Percentiles rank a stretch among this genome's conserved stretches.
These are phyloP conservation scores for Dictyostelium citrinum DNA, from an alignment of 78 protist species.

Conservation along the genomic window DNA sequence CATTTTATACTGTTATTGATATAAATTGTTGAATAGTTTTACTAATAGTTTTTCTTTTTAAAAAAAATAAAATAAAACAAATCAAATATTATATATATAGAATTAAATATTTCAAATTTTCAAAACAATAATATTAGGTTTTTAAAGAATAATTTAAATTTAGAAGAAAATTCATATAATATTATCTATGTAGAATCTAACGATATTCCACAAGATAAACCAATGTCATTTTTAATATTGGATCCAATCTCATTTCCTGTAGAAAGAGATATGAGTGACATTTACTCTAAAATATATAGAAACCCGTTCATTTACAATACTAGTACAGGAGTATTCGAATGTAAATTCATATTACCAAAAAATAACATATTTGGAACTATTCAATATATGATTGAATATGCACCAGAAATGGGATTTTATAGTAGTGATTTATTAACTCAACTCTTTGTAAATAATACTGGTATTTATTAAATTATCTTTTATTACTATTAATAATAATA, in stretches of 20 bases:
- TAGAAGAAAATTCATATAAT: background rate
- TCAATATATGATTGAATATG: background rate
- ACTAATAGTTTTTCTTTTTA: too few species aligned
- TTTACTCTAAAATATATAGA: too few species aligned
- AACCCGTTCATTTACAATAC: background rate
- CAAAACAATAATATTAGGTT: background rate
- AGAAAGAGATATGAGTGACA: background rate
- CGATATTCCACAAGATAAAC: background rate
- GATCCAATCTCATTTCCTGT: background rate
- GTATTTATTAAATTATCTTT: background rate
- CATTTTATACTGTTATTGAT: background rate
- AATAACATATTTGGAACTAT: background rate
- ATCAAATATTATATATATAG: too few species aligned
- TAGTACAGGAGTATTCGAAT: background rate
- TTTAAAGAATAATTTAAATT: background rate
- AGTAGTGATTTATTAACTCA: background rate
- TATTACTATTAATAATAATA: too few species aligned
- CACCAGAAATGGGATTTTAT: background rate
- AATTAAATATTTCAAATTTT: background rate
- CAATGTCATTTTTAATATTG: background rate
- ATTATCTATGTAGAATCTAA: background rate
- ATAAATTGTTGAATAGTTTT: too few species aligned
- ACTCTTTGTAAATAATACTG: background rate
- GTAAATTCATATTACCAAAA: background rate
- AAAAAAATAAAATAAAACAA: too few species aligned